phyloP scores from a whole-genome alignment of 495 filamentous ascomycete species.

The Astrothelium subdiscretum region DNA sequence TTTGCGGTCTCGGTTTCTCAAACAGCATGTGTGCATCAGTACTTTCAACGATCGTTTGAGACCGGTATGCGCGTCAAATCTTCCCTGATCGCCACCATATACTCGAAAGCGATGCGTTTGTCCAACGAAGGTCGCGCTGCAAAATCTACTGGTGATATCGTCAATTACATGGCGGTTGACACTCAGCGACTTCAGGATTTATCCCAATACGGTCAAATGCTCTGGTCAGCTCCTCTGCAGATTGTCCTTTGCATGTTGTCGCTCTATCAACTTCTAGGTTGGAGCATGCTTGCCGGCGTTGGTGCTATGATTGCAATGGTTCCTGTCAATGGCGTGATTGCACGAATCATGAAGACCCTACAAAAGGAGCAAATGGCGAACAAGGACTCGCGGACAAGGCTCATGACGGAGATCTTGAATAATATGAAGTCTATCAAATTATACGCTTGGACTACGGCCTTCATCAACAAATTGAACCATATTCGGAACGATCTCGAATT shows the following conservation, averaged over 20 bases:
- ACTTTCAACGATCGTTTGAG: constrained; percentile 90
- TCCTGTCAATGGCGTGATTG: constrained; percentile 88
- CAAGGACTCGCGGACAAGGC: constrained; percentile 82
- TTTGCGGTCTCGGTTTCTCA: constrained; percentile 77
- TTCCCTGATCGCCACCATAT: constrained; percentile 78
- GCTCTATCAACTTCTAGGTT: constrained; percentile 84
- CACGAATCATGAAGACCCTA: constrained; percentile 81
- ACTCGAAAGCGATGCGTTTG: constrained; percentile 75
- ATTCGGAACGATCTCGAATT: constrained; percentile 93
- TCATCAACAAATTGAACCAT: constrained; percentile 92
- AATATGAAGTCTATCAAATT: constrained; percentile 99
- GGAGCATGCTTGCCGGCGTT: constrained; percentile 93
- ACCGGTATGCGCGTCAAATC: constrained; percentile 95
- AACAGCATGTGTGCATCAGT: constrained; percentile 77
- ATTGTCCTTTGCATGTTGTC: constrained; percentile 91
- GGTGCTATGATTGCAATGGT: constrained; percentile 97
- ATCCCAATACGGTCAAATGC: constrained; percentile 86
- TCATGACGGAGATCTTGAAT: constrained; percentile 97
- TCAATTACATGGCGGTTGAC: constrained; percentile 98
- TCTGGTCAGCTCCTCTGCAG: constrained; percentile 95
- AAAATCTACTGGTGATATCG: constrained; percentile 95
- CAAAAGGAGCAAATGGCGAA: constrained; percentile 99
- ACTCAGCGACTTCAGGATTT: constrained; percentile 90
- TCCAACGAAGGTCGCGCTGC: constrained; percentile 85
- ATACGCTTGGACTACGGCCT: constrained; percentile 93